phyloP scores from a whole-genome alignment of 306 rosid species.

The Delonix regia region DNA sequence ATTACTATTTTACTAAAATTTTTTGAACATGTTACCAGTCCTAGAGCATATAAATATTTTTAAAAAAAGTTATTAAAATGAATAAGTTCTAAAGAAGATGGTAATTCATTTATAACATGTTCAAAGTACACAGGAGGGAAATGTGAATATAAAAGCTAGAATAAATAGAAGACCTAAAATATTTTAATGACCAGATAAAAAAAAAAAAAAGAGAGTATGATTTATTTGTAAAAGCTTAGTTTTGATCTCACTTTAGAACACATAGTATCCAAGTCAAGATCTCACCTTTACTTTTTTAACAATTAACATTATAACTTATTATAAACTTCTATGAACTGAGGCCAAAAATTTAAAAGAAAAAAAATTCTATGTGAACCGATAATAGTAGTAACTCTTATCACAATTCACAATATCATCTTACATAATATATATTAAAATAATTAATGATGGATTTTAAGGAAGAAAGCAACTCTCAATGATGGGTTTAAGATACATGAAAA shows the following conservation, averaged over 20 bases:
- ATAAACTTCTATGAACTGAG: too few species aligned
- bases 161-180: not conserved
- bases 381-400: not conserved
- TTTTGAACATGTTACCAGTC: too few species aligned
- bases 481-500: slow-evolving; percentile 12
- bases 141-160: not conserved
- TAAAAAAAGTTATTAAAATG: too few species aligned
- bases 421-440: too few species aligned
- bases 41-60: too few species aligned
- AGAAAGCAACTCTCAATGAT: not conserved
- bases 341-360: too few species aligned
- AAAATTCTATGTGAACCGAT: not conserved
- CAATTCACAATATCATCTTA: not conserved
- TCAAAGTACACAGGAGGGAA: not conserved
- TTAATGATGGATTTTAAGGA: not conserved
- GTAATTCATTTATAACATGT: too few species aligned
- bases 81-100: too few species aligned
- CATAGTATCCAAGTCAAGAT: not conserved
- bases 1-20: too few species aligned
- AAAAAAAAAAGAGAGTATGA: not conserved
- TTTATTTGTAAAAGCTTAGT: not conserved
- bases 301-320: too few species aligned
- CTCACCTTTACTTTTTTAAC: too few species aligned
- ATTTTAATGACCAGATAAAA: too few species aligned
- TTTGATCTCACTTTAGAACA: not conserved